Evolutionary conservation across 2,329 filamentous ascomycete genomes (phyloP).

Genomic region (Botrytis squamosa): DNA sequence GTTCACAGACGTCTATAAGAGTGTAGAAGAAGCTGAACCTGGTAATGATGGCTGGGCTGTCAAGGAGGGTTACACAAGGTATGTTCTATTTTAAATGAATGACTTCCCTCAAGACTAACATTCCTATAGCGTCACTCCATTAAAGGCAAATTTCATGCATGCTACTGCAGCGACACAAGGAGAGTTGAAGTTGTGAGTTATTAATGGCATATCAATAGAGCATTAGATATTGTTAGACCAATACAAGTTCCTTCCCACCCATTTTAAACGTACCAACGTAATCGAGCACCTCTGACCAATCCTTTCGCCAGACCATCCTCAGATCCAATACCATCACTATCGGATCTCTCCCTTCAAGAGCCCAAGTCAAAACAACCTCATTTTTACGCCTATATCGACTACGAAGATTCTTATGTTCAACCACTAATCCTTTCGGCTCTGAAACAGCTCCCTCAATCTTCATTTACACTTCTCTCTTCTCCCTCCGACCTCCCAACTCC

Average conservation of each 20-base stretch:
- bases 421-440: conserved; percentile 78
- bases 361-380: conserved; percentile 38
- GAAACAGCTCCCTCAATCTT: conserved; percentile 54
- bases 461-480: conserved; percentile 55
- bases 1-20: conserved; percentile 83
- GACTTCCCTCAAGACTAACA: conserved; percentile 25
- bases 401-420: conserved; percentile 87
- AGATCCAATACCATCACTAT: conserved; percentile 24
- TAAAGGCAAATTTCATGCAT: conserved; percentile 93
- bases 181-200: conserved; percentile 79
- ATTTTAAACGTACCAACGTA: not conserved
- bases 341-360: conserved; percentile 29
- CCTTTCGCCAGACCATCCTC: conserved; percentile 23
- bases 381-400: conserved; percentile 74
- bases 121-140: conserved; percentile 72
- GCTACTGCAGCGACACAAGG: conserved; percentile 60
- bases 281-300: conserved; percentile 21
- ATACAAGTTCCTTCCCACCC: conserved; percentile 29
- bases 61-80: conserved; percentile 83
- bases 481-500: conserved; percentile 39
- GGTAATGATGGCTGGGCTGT: conserved; percentile 95
- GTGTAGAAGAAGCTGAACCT: conserved; percentile 73
- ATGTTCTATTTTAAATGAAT: conserved; percentile 36
- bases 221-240: conserved; percentile 39
- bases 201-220: conserved; percentile 38